Conservation (phyloP, 2,329 filamentous ascomycete species). For the Alternaria arborescens region DNA sequence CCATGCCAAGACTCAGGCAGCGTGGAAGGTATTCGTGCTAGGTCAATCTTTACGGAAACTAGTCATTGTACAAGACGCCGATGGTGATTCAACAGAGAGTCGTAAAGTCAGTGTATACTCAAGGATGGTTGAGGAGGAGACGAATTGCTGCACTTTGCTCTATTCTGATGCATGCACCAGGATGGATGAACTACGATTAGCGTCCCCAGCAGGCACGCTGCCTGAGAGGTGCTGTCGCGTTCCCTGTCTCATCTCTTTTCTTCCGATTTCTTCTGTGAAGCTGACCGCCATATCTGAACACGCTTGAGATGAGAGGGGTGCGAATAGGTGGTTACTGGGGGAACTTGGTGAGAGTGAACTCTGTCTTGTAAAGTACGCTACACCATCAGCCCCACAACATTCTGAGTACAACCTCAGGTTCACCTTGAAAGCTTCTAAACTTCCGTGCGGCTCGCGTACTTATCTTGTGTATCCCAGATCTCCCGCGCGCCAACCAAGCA, state of each 20-base stretch:
- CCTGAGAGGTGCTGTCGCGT: background rate
- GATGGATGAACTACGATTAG: background rate
- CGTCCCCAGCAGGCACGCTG: background rate
- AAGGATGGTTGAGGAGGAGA: background rate
- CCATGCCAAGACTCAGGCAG: background rate
- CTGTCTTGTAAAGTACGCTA: background rate
- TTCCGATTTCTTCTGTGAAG: background rate
- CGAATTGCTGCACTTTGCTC: background rate
- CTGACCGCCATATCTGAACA: background rate
- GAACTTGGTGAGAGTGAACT: background rate
- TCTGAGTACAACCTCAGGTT: background rate
- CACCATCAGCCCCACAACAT: background rate
- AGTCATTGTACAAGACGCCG: background rate
- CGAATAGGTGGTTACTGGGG: background rate
- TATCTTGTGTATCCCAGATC: background rate
- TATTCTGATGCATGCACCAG: background rate
- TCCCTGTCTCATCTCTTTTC: background rate
- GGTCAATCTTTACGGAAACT: background rate
- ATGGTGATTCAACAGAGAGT: background rate
- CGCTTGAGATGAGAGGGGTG: background rate
- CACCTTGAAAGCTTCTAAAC: background rate
- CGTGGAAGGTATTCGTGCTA: background rate
- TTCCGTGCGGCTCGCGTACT: background rate
- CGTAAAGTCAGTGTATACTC: background rate
- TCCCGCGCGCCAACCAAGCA: background rate